These are phyloP conservation scores for Fusarium dimerum DNA, from an alignment of 2,329 filamentous ascomycete species.

Conservation along the genomic window DNA sequence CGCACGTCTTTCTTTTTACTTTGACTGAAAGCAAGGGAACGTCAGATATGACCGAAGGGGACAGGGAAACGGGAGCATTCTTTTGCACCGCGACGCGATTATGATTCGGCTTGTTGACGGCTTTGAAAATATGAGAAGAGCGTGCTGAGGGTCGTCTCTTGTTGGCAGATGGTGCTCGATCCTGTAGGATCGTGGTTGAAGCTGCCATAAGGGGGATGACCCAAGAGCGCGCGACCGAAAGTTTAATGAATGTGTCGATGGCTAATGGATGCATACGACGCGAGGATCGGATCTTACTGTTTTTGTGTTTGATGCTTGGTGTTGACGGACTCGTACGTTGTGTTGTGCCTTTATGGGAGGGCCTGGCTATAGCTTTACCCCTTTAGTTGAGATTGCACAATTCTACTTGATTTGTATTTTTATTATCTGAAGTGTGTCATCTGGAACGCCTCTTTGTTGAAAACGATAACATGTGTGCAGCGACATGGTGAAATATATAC, in stretches of 20 bases:
- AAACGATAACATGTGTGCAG: not conserved
- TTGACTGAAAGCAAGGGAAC: slow-evolving; percentile 25
- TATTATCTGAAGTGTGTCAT: not conserved
- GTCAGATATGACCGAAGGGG: slow-evolving; percentile 28
- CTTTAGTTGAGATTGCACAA: slow-evolving; percentile 25
- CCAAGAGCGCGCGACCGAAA: not conserved
- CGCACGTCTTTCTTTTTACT: slow-evolving; percentile 23
- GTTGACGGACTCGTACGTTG: slow-evolving; percentile 29
- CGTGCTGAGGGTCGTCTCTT: slow-evolving; percentile 15
- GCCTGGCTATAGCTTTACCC: slow-evolving; percentile 13
- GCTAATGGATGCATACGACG: slow-evolving; percentile 16
- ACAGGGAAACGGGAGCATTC: slow-evolving; percentile 29
- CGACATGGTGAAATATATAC: not conserved
- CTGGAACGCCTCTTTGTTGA: not conserved
- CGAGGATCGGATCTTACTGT: slow-evolving; percentile 23
- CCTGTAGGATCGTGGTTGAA: not conserved
- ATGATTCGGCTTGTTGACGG: slow-evolving; percentile 22
- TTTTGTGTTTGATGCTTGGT: slow-evolving; percentile 28
- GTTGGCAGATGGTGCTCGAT: not conserved
- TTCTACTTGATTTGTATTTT: slow-evolving; percentile 18
- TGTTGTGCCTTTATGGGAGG: slow-evolving; percentile 25
- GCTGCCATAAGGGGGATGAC: slow-evolving; percentile 2
- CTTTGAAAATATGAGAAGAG: not conserved
- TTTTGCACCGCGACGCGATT: slow-evolving; percentile 27
- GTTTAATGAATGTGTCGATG: slow-evolving; percentile 26